Base-by-base conservation (phyloP, 2,329 filamentous ascomycete species). In the Aspergillus fijiensis region DNA sequence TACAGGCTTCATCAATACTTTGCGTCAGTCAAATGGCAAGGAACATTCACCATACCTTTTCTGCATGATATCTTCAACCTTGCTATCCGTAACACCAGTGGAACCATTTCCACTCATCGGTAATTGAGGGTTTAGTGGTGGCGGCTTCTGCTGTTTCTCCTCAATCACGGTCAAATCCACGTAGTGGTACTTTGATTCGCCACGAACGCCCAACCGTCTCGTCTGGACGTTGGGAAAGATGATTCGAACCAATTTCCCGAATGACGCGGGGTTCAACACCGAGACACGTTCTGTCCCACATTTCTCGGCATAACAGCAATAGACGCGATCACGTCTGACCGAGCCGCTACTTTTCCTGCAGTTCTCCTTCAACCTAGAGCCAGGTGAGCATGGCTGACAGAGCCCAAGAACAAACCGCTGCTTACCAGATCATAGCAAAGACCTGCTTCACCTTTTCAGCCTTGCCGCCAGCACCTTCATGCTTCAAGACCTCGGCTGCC, bases 101-200 rank as follows among this genome's bases (percentile, higher is more conserved):
- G 68, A 49, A 7, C 61, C 61, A 42, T 63, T 67, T 19, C 65
- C 33, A 35, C 66, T 68, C 16, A 66, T 60, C 45, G 69, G 63
- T 12, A 68, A 59, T 50, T 72, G 71, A 5, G 68, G 62, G 19
- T 66, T 70, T 49, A 72, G 61, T 7, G 68, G 61, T 6, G 63
- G 60, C n/a, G 66, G 67, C 60, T 72, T 71, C 52, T 76, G 74
- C 56, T 76, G 74, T 59, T 79, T 77, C 61, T 79, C 77, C 59
- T 79, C 77, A 29, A 79, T 77, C 49, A 82, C 75, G 2, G 79
- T 79, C 60, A 82, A 69, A 64, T 82, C 80, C 51, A 82, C 80
- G 62, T 99, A 99, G 76, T 99, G 95, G 75, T 99, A 99, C 74
- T 99, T 99, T 14, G 95, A 99, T 79, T 98, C 94, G 65, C 95